Evolutionary conservation across 2,329 filamentous ascomycete species (phyloP).

Genomic region (Aspergillus latus): DNA sequence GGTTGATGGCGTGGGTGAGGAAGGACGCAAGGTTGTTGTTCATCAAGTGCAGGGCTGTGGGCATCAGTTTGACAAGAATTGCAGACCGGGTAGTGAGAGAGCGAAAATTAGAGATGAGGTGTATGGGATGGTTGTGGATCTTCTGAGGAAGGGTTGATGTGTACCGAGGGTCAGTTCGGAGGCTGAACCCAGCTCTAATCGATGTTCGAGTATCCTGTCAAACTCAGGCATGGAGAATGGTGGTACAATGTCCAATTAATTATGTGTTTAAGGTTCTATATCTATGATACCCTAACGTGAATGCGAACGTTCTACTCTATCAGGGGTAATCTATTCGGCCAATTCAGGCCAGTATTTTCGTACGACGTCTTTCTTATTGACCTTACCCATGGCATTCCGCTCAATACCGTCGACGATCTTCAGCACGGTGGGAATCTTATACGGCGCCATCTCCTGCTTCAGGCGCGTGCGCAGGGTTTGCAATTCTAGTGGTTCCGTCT

Average conservation of each 20-base stretch:
- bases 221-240: not conserved
- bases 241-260: not conserved
- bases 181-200: too few relatives aligned
- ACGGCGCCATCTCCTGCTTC: conserved; percentile 63
- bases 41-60: conserved; percentile 32
- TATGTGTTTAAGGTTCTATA: not conserved
- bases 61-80: conserved; percentile 42
- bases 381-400: conserved; percentile 81
- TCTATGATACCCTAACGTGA: conserved; percentile 1
- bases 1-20: not conserved
- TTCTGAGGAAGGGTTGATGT: too few relatives aligned
- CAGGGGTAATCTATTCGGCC: conserved; percentile 3
- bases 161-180: too few relatives aligned
- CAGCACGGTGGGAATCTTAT: conserved; percentile 92
- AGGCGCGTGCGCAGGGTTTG: conserved; percentile 35
- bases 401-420: conserved; percentile 66
- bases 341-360: conserved; percentile 40
- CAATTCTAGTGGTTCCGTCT: conserved; percentile 33
- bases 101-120: conserved; percentile 29
- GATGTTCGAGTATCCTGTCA: not conserved
- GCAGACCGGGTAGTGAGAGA: conserved; percentile 26
- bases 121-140: conserved; percentile 31
- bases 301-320: not conserved
- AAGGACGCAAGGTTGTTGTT: conserved; percentile 17
- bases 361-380: conserved; percentile 44